These are phyloP conservation scores for Leccinum griseonigrum DNA, from an alignment of 1,284 basidiomycete species.

Conservation along the genomic window DNA sequence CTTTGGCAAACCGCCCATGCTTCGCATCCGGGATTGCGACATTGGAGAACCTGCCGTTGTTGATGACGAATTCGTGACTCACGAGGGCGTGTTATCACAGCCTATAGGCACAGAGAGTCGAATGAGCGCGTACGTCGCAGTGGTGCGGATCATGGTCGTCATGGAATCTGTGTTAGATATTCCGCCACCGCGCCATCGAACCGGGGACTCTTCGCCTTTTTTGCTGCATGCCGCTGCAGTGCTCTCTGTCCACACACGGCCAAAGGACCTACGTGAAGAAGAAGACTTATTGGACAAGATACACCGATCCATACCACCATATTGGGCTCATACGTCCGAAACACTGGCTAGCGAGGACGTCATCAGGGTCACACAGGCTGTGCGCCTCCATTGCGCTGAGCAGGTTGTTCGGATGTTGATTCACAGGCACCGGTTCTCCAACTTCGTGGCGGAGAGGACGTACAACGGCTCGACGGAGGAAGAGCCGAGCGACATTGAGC, in stretches of 20 bases:
- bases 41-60: conserved; percentile 78
- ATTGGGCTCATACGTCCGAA: conserved; percentile 79
- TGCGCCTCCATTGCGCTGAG: conserved; percentile 79
- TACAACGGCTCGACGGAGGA: conserved; percentile 47
- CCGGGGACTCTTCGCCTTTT: conserved; percentile 56
- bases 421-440: conserved; percentile 72
- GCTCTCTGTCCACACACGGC: conserved; percentile 50
- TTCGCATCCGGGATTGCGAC: conserved; percentile 84
- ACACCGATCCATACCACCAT: conserved; percentile 63
- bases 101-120: conserved; percentile 70
- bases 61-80: conserved; percentile 86
- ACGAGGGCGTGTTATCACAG: conserved; percentile 65
- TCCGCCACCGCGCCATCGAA: conserved; percentile 58
- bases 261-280: conserved; percentile 73
- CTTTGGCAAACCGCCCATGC: conserved; percentile 83
- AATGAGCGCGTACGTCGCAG: conserved; percentile 75
- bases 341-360: conserved; percentile 84
- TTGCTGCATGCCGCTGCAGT: conserved; percentile 56
- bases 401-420: conserved; percentile 83
- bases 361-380: conserved; percentile 83
- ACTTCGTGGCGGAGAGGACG: conserved; percentile 62
- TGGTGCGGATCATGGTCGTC: conserved; percentile 77
- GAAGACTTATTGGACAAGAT: conserved; percentile 80
- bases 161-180: conserved; percentile 77
- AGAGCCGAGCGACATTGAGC: conserved; percentile 60